These are phyloP conservation scores for Chondrostereum purpureum DNA, from an alignment of 1,284 basidiomycete genomes.

Conservation along the genomic window DNA sequence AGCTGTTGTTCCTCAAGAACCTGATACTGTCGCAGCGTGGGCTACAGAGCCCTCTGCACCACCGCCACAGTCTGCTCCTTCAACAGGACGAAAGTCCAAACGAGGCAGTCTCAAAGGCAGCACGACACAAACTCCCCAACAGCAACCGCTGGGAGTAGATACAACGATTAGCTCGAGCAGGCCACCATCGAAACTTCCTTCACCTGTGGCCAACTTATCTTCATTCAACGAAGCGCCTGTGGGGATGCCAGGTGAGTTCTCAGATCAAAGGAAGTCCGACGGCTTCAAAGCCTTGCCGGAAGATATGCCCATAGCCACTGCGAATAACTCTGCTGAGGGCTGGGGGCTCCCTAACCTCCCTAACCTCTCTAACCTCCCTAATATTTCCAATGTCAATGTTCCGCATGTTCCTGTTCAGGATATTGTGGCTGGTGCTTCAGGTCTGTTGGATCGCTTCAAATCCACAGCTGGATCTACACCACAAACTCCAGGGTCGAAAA, in stretches of 20 bases:
- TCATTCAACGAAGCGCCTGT: background rate
- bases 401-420: background rate
- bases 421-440: background rate
- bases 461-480: background rate
- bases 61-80: background rate
- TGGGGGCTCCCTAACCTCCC: no score
- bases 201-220: conserved; percentile 4
- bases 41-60: background rate
- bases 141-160: background rate
- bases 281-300: background rate
- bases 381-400: background rate
- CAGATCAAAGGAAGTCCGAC: background rate
- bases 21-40: background rate
- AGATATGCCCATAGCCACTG: background rate
- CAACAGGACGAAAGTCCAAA: conserved; percentile 2
- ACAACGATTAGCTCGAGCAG: conserved; percentile 1
- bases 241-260: background rate
- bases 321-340: no score
- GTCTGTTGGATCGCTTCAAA: background rate
- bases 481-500: background rate
- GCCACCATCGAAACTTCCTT: conserved; percentile 1
- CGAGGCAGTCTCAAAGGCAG: conserved; percentile 10
- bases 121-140: conserved; percentile 1
- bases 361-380: background rate
- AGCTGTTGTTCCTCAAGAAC: background rate